Base-by-base conservation (phyloP, 192 early-diverging fungal species). In the Coemansia sp. region DNA sequence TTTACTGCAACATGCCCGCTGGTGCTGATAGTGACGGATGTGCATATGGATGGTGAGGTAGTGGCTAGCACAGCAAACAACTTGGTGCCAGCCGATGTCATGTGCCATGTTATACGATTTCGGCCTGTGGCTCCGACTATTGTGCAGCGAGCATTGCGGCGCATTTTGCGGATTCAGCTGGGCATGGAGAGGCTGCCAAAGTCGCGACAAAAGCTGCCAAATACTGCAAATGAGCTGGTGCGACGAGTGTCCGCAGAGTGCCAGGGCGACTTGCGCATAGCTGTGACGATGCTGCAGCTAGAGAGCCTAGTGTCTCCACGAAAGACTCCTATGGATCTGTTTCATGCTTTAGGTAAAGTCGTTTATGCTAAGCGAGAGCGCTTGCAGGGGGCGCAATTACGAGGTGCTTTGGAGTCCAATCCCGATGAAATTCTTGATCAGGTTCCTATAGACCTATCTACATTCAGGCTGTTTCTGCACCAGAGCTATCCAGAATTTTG, bases 341-440 rank as follows among this genome's bases (percentile, higher is more conserved):
- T 87, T 35, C 85, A 87, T 36, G 83, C 85, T 1, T 59, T 84
- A 14, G 85, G 82, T n/a, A 85, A 84, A 53, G 75, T 87, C 0
- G 44, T 87, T 14, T 81, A 83, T 47, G 81, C 81, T 30, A 82
- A 84, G 63, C 80, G 83, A 55, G 58, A 18, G 20, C 23, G 19
- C 14, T 2, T 26, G 26, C 39, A 6, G 37, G 19, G 5, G 28
- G 4, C 39, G 20, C 12, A 19, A 11, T 7, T n/a, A 14, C 54
- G 18, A 58, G 66, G 14, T 58, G 55, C 5, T 40, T 55, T 76
- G 6, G 72, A 76, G 35, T 60, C 74, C 7, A 38, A 61, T 12
- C 63, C 79, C 5, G 63, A 68, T 36, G 68, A 62, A 3, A 49
- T 87, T 0, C 53, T 85, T 19, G 79, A 78, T 13, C 75, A 68